Evolutionary conservation across 2,329 filamentous ascomycete genomes (phyloP), one percentile per base, ranked within the genome.

Genomic region (Colletotrichum sp.): DNA sequence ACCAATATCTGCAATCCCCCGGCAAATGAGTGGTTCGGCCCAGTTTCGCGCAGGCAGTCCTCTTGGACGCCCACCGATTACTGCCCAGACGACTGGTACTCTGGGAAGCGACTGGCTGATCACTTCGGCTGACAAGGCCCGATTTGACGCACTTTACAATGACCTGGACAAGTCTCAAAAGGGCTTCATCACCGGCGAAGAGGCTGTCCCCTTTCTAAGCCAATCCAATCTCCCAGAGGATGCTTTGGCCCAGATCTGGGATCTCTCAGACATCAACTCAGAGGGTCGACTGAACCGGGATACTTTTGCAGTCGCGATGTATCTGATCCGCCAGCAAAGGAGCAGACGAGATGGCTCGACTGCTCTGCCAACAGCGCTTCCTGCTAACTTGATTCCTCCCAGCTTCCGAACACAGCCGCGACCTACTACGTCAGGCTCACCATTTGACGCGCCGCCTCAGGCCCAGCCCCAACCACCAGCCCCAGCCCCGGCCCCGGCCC

Each of bases 251-350:
- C 95, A 98, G 80, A 98, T 99, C 78, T 99, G 97, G 97, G 97
- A 99, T 83, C 91, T 99, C 34, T 94, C 97, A 16, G 97, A 99
- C 85, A 95, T 98, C 84, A 95, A 95, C 81, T 97, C 95, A 9
- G 94, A 96, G 79, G 97, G 97, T 13, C 93, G 94, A 73, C 88
- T 99, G 72, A 96, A 91, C 63, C 92, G 92, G 80, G 97, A 99
- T 79, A 96, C 98, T 80, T 99, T 99, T 82, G 96, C 97, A 0
- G 96, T 99, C 63, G 96, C 97, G 69, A 98, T 99, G 96, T 98
- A 98, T 83, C 89, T 99, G 67, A 98, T 99, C 80, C 92, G 96
- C 77, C 95, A 98, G 83, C 96, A 98, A 83, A 91, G 96, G 70
- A 94, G 91, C 78, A 94, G 93, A 77, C 92, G 92, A 73, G 92